phyloP scores from a whole-genome alignment of 441 rosid species.

The Jatropha podagrica region DNA sequence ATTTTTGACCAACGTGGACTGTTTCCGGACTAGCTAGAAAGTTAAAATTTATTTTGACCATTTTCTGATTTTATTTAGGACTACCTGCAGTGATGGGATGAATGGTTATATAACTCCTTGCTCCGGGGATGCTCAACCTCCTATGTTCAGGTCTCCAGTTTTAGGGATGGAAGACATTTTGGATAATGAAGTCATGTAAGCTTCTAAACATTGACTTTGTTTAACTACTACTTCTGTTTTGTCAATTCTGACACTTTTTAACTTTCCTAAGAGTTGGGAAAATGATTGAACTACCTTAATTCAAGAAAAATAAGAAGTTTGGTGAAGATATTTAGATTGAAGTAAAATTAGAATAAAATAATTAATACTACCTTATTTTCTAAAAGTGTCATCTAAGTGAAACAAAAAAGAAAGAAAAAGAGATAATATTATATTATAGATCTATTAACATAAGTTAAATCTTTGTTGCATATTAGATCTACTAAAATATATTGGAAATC shows the following conservation, averaged over 20 bases:
- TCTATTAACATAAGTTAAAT: too few species aligned
- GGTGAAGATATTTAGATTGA: too few species aligned
- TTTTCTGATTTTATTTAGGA: slow-evolving; percentile 43
- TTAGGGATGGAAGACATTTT: slow-evolving; percentile 78
- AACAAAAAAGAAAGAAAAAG: too few species aligned
- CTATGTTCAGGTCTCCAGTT: slow-evolving; percentile 77
- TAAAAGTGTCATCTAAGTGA: too few species aligned
- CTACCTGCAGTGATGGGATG: slow-evolving; percentile 90
- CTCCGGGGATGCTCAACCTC: slow-evolving; percentile 73
- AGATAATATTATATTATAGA: too few species aligned
- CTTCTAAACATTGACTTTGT: slow-evolving; percentile 11
- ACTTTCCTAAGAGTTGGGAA: too few species aligned
- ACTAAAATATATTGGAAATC: background rate
- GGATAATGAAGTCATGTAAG: slow-evolving; percentile 89
- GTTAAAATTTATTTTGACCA: slow-evolving; percentile 21
- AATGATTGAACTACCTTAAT: too few species aligned
- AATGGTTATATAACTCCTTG: slow-evolving; percentile 84
- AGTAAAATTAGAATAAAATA: too few species aligned
- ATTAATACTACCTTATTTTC: too few species aligned
- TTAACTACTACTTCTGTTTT: background rate
- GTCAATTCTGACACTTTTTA: too few species aligned
- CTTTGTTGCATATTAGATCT: background rate
- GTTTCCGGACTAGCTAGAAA: too few species aligned
- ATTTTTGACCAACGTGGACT: background rate
- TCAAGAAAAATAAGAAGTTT: too few species aligned